Evolutionary conservation across 495 filamentous ascomycete species (phyloP).

Genomic region (Tuber borchii): DNA sequence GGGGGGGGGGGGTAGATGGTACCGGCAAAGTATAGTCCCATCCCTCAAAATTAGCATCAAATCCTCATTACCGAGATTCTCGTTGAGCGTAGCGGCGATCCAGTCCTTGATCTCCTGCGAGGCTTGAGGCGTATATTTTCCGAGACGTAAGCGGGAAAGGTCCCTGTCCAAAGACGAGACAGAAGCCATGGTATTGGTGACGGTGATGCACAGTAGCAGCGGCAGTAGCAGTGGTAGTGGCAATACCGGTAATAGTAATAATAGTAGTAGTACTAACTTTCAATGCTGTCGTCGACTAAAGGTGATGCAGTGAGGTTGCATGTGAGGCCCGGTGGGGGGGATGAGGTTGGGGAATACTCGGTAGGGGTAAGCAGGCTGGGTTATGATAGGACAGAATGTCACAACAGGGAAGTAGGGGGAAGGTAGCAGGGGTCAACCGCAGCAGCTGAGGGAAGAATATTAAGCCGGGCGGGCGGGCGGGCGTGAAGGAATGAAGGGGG

Average conservation of each 20-base stretch:
- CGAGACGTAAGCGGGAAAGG: constrained; percentile 83
- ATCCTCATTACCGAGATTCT: constrained; percentile 63
- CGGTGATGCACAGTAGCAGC: neutral
- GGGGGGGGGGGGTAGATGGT: constrained; percentile 43
- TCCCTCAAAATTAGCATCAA: constrained; percentile 80
- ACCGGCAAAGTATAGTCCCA: constrained; percentile 89
- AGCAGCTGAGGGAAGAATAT: neutral
- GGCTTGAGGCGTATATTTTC: constrained; percentile 88
- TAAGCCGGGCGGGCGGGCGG: neutral
- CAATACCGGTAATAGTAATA: neutral
- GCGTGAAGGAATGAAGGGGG: neutral
- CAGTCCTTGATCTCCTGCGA: constrained; percentile 78
- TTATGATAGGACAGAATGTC: neutral
- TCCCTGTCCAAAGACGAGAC: constrained; percentile 92
- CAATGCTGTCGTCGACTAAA: neutral
- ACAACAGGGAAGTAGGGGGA: neutral
- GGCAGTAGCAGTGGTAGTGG: neutral
- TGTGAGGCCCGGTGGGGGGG: neutral
- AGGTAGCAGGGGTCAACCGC: neutral
- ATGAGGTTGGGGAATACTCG: neutral
- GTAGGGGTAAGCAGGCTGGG: neutral
- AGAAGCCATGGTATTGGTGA: constrained; percentile 67
- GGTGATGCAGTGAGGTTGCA: constrained; percentile 1
- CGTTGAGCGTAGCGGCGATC: constrained; percentile 69
- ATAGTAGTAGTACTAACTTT: neutral